These are phyloP conservation scores for Trametes villosa DNA, from an alignment of 768 basidiomycete species.

Conservation along the genomic window DNA sequence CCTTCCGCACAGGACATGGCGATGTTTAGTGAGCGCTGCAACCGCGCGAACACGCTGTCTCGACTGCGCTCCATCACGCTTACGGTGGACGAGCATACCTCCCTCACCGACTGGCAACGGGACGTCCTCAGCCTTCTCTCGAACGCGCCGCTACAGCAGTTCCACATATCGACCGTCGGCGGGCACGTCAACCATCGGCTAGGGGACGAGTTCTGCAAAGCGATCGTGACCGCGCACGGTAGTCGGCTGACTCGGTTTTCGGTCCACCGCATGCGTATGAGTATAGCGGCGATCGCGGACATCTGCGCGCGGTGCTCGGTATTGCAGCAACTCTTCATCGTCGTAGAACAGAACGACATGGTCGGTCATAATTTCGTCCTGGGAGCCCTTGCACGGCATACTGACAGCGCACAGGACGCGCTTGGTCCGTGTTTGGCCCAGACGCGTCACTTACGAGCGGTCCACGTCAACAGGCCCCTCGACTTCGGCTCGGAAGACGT, in stretches of 20 bases:
- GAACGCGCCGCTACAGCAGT: slow-evolving; percentile 50
- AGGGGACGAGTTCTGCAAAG: slow-evolving; percentile 53
- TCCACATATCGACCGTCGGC: slow-evolving; percentile 60
- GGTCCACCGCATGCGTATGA: slow-evolving; percentile 65
- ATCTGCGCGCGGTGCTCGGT: slow-evolving; percentile 58
- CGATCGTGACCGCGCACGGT: slow-evolving; percentile 55
- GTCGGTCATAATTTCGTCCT: slow-evolving; percentile 39
- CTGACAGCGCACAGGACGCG: slow-evolving; percentile 36
- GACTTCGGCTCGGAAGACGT: slow-evolving; percentile 24
- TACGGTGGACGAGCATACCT: slow-evolving; percentile 36
- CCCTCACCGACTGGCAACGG: slow-evolving; percentile 21
- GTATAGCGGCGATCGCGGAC: slow-evolving; percentile 49
- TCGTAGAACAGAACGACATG: slow-evolving; percentile 49
- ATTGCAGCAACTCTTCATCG: slow-evolving; percentile 69
- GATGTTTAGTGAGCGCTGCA: slow-evolving; percentile 47
- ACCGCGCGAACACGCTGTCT: slow-evolving; percentile 40
- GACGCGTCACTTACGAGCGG: slow-evolving; percentile 51
- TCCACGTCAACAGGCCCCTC: slow-evolving; percentile 62
- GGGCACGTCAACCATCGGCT: slow-evolving; percentile 40
- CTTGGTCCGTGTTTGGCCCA: slow-evolving; percentile 48
- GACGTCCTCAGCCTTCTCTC: slow-evolving; percentile 20
- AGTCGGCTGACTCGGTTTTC: slow-evolving; percentile 58
- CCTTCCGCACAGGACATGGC: slow-evolving; percentile 53
- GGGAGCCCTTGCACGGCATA: background rate
- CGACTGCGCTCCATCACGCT: slow-evolving; percentile 62